Conservation (phyloP, 2,329 filamentous ascomycete genomes). For the Stagonosporopsis tanaceti region DNA sequence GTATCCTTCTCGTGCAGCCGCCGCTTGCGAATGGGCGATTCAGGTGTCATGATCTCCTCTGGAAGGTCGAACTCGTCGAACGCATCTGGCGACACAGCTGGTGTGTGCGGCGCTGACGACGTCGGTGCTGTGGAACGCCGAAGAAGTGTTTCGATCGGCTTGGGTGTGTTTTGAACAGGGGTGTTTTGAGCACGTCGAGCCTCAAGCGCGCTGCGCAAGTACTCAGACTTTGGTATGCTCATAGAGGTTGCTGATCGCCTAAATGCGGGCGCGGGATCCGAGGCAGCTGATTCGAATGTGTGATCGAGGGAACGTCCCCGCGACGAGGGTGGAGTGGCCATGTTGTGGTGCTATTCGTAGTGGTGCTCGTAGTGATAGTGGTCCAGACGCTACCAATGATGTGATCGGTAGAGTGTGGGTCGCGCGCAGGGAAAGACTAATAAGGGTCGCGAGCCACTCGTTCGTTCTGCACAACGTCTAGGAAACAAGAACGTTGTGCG, state of each 20-base stretch:
- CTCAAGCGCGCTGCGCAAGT: conserved; percentile 44
- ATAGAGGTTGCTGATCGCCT: conserved; percentile 25
- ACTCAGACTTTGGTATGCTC: conserved; percentile 45
- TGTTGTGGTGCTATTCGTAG: conserved; percentile 7
- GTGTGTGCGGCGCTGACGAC: conserved; percentile 13
- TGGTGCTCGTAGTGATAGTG: conserved; percentile 6
- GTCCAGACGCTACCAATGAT: conserved; percentile 2
- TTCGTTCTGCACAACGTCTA: conserved; percentile 11
- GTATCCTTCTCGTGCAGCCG: conserved; percentile 35
- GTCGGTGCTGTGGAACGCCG: not conserved
- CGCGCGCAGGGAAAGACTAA: conserved; percentile 8
- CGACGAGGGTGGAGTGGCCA: conserved; percentile 35
- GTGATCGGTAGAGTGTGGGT: not conserved
- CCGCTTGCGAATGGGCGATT: conserved; percentile 39
- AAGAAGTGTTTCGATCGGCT: conserved; percentile 2
- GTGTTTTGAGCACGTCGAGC: conserved; percentile 38
- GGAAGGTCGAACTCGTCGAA: conserved; percentile 41
- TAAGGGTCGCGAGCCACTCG: conserved; percentile 10
- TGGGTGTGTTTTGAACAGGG: conserved; percentile 15
- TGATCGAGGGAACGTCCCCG: conserved; percentile 28
- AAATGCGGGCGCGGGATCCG: conserved; percentile 23
- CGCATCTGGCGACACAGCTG: conserved; percentile 25
- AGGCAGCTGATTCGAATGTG: conserved; percentile 30
- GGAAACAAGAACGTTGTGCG: conserved; percentile 7
- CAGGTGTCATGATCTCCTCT: conserved; percentile 40